Evolutionary conservation across 352 stramenopile genomes (phyloP).

Genomic region (Phytopythium aichiense): DNA sequence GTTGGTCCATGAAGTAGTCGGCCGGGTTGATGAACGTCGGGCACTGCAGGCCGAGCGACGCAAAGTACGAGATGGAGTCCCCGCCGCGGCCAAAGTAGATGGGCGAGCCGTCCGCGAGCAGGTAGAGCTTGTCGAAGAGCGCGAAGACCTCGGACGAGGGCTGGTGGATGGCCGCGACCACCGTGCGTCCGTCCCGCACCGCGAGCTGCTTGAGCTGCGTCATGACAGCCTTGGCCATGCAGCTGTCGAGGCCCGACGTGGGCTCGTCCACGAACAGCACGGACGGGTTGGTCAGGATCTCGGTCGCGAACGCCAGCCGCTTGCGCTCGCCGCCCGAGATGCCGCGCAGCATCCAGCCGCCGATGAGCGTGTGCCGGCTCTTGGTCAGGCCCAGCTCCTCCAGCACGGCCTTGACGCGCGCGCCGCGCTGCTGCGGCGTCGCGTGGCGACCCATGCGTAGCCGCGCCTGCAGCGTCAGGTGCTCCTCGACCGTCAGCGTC

Average conservation of each 20-base stretch:
- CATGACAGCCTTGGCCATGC: constrained; percentile 50
- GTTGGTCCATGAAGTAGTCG: constrained; percentile 50
- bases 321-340: constrained; percentile 79
- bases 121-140: constrained; percentile 37
- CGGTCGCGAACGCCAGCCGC: constrained; percentile 68
- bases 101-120: constrained; percentile 36
- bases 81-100: constrained; percentile 35
- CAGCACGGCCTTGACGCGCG: constrained; percentile 17
- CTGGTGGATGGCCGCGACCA: constrained; percentile 84
- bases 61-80: constrained; percentile 38
- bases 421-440: too few relatives aligned
- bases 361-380: constrained; percentile 45
- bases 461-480: constrained; percentile 77
- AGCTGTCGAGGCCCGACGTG: constrained; percentile 47
- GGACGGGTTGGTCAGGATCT: constrained; percentile 70
- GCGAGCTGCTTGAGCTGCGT: constrained; percentile 55
- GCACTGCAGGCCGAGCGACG: constrained; percentile 24
- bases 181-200: constrained; percentile 62
- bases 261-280: constrained; percentile 82
- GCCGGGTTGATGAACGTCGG: constrained; percentile 46
- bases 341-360: constrained; percentile 37
- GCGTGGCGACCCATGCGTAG: constrained; percentile 46
- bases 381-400: constrained; percentile 36
- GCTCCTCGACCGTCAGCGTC: constrained; percentile 86
- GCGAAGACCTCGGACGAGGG: constrained; percentile 57